Evolutionary conservation across 2,329 filamentous ascomycete species (phyloP), one percentile per base, ranked within the genome.

Genomic region (Xylaria sp.): DNA sequence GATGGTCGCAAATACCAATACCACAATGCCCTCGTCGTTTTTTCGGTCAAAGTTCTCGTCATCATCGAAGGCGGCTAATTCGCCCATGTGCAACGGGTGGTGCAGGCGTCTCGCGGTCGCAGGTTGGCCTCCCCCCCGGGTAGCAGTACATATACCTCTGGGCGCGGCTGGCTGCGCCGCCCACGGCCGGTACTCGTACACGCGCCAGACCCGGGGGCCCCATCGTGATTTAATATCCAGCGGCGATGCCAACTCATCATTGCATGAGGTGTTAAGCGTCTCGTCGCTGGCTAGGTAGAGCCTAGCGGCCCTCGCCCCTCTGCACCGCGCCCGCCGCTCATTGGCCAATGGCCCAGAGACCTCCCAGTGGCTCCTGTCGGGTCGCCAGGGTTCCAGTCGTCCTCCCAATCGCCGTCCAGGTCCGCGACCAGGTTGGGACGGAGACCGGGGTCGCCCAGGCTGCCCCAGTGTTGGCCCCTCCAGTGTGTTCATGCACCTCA

Each of bases 201-300:
- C 70, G 67, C 68, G 69, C 64, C 67, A 71, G 67, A 69, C 65
- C 65, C 71, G 71, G 59, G 75, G 74, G n/a, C n/a, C 76, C 79
- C 81, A 81, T 79, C 77, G 73, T 78, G 78, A 76, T 81, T 80
- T 81, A 83, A 83, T 81, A 79, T 83, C 80, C 80, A 84, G 79
- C 79, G 77, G 84, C 83, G 86, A 77, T 90, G 88, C 87, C 88
- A 90, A 85, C 88, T 87, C 88, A 90, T 90, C 87, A 86, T 77
- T 90, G 87, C 88, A 88, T 90, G 82, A 83, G 80, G 72, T 77
- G 76, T 77, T 77, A 73, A 76, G 76, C 75, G 71, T 77, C 77
- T 76, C 72, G 75, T 73, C 73, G 76, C 71, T 76, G 73, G 76
- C 76, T 77, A 76, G 75, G 75, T 33, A 11, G 6, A 6, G 29